These are phyloP conservation scores for Rhododendron ferrugineum DNA, from an alignment of 148 eudicot genomes.

Conservation along the genomic window DNA sequence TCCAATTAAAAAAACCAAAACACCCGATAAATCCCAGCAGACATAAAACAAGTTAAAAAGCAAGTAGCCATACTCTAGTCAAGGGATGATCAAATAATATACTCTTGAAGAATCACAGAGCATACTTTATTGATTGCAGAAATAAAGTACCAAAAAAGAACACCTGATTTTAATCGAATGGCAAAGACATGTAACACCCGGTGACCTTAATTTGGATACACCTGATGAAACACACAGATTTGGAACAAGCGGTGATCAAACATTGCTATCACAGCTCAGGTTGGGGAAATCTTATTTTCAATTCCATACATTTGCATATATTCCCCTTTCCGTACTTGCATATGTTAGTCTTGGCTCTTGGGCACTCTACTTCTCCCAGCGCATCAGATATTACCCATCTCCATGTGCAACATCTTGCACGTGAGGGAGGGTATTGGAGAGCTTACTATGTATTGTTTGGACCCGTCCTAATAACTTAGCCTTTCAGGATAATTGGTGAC, in stretches of 20 bases:
- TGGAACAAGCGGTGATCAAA: neutral
- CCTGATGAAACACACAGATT: neutral
- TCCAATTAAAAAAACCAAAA: slow-evolving; percentile 14
- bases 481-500: neutral
- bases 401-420: neutral
- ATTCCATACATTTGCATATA: neutral
- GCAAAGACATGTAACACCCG: neutral
- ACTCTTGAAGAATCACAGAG: neutral
- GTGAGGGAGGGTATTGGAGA: neutral
- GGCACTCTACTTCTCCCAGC: neutral
- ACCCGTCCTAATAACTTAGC: neutral
- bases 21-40: neutral
- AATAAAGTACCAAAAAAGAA: neutral
- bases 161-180: neutral
- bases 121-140: neutral
- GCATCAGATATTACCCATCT: neutral
- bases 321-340: neutral
- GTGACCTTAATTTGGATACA: neutral
- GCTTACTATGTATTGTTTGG: neutral
- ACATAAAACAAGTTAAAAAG: neutral
- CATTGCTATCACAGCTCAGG: neutral
- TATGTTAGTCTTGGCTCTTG: neutral
- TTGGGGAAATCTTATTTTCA: neutral
- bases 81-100: neutral
- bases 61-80: neutral